Percentiles rank a stretch among this genome's conserved stretches.
Evolutionary conservation across 1,284 basidiomycete species (phyloP).

Genomic region (Pisolithus thermaeus): DNA sequence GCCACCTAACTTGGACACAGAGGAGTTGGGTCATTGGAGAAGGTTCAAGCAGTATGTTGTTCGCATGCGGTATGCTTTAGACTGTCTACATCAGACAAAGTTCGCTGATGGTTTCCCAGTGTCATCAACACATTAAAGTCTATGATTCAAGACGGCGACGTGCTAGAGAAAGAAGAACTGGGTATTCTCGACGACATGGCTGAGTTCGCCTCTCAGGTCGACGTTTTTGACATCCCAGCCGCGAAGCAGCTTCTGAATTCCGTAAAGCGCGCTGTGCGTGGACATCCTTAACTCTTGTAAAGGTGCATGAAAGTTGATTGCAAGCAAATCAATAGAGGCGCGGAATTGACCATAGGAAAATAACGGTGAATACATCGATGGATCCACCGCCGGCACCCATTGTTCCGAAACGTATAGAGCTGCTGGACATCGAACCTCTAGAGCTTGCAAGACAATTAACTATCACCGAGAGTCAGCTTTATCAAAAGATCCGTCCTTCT

Average conservation of each 20-base stretch:
- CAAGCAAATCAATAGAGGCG: constrained; percentile 27
- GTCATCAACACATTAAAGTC: constrained; percentile 57
- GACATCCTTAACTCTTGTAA: background rate
- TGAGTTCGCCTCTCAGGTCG: constrained; percentile 45
- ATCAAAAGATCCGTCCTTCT: constrained; percentile 62
- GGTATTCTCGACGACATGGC: constrained; percentile 51
- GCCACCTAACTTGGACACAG: constrained; percentile 46
- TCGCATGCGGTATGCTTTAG: constrained; percentile 51
- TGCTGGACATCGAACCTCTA: constrained; percentile 67
- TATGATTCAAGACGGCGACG: constrained; percentile 53
- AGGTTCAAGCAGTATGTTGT: constrained; percentile 68
- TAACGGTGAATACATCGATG: constrained; percentile 31
- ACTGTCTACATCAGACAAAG: background rate
- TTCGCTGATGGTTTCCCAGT: constrained; percentile 24
- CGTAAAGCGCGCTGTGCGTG: constrained; percentile 50
- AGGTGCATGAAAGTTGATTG: constrained; percentile 2
- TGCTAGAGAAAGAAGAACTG: constrained; percentile 51
- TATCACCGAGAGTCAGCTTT: constrained; percentile 67
- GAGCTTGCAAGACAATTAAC: constrained; percentile 79
- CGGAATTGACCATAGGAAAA: constrained; percentile 29
- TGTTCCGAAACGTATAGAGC: constrained; percentile 52
- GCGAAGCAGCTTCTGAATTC: constrained; percentile 49
- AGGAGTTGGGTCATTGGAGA: constrained; percentile 61
- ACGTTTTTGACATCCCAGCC: constrained; percentile 39
- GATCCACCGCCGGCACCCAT: constrained; percentile 50